Evolutionary conservation across 2,329 filamentous ascomycete species (phyloP).

Genomic region (Monilinia fructicola): DNA sequence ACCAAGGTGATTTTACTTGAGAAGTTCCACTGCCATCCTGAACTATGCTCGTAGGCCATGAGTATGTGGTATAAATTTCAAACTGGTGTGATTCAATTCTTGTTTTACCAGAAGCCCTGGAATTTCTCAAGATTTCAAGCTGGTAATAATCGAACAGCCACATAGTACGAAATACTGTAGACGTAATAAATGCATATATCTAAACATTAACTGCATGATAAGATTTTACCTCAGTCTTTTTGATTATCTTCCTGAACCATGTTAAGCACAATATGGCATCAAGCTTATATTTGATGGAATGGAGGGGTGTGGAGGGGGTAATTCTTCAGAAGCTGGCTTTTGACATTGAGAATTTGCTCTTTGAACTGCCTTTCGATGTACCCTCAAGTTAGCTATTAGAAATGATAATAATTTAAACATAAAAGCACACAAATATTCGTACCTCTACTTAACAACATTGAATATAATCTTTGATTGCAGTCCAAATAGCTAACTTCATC

Average conservation of each 20-base stretch:
- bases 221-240: neutral
- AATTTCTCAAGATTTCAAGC: neutral
- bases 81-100: neutral
- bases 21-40: no score
- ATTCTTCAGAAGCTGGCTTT: neutral
- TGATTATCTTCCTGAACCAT: neutral
- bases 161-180: neutral
- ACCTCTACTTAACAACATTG: constrained; percentile 4
- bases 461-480: neutral
- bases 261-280: neutral
- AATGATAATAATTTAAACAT: neutral
- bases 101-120: neutral
- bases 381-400: neutral
- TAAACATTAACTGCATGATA: neutral
- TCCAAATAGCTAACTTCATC: neutral
- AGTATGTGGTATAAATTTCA: neutral
- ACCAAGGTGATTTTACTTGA: no score
- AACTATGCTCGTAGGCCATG: neutral
- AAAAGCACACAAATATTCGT: neutral
- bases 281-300: neutral
- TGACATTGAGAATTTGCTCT: neutral
- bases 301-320: neutral
- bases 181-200: neutral
- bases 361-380: neutral
- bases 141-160: neutral